Evolutionary conservation across 768 basidiomycete genomes (phyloP).

Genomic region (Kwoniella sp.): DNA sequence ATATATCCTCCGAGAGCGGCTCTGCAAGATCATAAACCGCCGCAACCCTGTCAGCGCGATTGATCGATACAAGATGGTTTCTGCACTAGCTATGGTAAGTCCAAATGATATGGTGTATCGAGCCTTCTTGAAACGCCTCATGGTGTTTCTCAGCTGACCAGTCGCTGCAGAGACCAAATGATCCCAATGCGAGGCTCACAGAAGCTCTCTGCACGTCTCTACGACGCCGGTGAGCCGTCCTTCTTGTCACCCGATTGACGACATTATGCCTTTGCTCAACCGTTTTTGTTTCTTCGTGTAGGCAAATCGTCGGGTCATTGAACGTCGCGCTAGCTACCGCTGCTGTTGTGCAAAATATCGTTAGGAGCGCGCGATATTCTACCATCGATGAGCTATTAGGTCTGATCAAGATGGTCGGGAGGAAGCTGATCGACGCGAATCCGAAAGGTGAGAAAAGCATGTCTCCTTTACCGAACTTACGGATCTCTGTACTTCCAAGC

Average conservation of each 20-base stretch:
- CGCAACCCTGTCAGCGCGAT: no score
- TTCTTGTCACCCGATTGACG: no score
- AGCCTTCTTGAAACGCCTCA: no score
- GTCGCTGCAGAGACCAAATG: conserved; percentile 32
- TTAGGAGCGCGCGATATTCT: conserved; percentile 80
- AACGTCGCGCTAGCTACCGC: conserved; percentile 87
- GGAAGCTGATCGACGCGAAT: conserved; percentile 81
- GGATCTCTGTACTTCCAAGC: neutral
- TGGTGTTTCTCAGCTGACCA: conserved; percentile 3
- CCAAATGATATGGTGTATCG: neutral
- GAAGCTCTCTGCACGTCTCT: conserved; percentile 42
- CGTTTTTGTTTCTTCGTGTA: conserved; percentile 5
- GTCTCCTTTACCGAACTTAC: neutral
- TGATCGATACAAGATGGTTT: conserved; percentile 12
- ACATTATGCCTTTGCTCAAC: no score
- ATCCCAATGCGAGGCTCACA: conserved; percentile 33
- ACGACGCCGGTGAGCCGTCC: conserved; percentile 33
- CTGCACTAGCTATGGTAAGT: conserved; percentile 7
- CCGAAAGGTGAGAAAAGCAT: conserved; percentile 73
- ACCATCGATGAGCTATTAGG: conserved; percentile 82
- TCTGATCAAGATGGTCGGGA: conserved; percentile 77
- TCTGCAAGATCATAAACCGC: no score
- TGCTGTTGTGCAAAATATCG: conserved; percentile 82
- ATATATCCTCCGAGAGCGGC: no score
- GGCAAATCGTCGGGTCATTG: conserved; percentile 76